Conservation (phyloP, 805 yeast genomes). For the Blastobotrys americana region DNA sequence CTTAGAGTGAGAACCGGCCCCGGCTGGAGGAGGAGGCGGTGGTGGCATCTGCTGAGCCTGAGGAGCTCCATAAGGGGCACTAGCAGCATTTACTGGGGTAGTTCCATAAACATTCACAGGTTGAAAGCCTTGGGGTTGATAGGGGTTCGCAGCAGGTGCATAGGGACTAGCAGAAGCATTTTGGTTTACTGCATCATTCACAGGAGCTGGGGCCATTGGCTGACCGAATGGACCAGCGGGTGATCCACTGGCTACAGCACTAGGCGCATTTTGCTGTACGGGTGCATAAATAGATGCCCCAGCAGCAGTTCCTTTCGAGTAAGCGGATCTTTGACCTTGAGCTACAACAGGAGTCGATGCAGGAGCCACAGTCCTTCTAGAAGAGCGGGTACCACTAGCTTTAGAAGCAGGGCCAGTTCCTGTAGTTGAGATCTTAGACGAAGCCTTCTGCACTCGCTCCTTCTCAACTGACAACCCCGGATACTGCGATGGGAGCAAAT, state of each 20-base stretch:
- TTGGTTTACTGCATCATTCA: too few relatives aligned
- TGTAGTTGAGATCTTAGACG: constrained; percentile 31
- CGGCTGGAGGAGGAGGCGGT: constrained; percentile 23
- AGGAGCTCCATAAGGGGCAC: constrained; percentile 16
- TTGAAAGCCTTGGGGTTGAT: constrained; percentile 14
- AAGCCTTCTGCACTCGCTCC: constrained; percentile 70
- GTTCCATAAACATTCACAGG: constrained; percentile 20
- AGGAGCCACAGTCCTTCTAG: constrained; percentile 3
- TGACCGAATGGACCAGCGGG: constrained; percentile 11
- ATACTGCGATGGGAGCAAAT: constrained; percentile 63
- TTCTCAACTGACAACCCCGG: constrained; percentile 64
- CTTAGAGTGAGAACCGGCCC: too few relatives aligned
- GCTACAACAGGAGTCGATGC: constrained; percentile 7
- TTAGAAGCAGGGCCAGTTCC: constrained; percentile 12
- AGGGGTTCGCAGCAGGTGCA: constrained; percentile 14
- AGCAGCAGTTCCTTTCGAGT: constrained; percentile 10
- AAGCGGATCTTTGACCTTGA: constrained; percentile 1
- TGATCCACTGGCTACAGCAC: constrained; percentile 6
- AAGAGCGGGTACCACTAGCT: constrained; percentile 11
- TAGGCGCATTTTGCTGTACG: constrained; percentile 7
- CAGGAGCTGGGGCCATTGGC: constrained; percentile 14
- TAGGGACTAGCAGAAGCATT: constrained; percentile 16
- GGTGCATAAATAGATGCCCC: constrained; percentile 17
- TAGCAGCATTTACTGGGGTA: constrained; percentile 15
- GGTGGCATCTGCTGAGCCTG: constrained; percentile 18